These are phyloP conservation scores for Fagus crenata DNA, from an alignment of 306 rosid genomes.

Conservation along the genomic window DNA sequence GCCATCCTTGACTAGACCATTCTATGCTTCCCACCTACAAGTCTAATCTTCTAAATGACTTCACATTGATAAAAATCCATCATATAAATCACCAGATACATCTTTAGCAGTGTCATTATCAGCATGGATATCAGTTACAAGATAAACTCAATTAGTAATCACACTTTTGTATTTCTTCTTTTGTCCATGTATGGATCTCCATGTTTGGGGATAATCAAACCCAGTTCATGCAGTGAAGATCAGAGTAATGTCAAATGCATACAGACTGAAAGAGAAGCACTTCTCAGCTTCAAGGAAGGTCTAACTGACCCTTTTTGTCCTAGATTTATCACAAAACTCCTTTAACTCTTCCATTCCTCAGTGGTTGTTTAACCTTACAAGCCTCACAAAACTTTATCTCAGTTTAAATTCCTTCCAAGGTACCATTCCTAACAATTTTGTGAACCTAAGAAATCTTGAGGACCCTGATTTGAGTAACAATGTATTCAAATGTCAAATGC, in stretches of 20 bases:
- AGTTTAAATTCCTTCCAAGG: slow-evolving; percentile 19
- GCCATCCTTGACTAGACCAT: too few species aligned
- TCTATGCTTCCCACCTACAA: too few species aligned
- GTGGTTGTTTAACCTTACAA: slow-evolving; percentile 22
- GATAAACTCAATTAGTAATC: too few species aligned
- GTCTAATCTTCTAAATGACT: too few species aligned
- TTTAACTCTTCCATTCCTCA: slow-evolving; percentile 11
- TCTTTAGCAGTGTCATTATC: too few species aligned
- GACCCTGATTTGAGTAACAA: slow-evolving; percentile 13
- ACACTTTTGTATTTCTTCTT: too few species aligned
- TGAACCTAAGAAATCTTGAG: slow-evolving; percentile 8
- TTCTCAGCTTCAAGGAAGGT: slow-evolving; percentile 6
- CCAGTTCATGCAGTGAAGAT: too few species aligned
- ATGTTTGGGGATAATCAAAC: too few species aligned
- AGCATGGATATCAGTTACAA: too few species aligned
- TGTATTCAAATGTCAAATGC: slow-evolving; percentile 7
- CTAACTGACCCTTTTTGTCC: slow-evolving; percentile 13
- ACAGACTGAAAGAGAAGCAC: neutral
- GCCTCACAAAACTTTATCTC: slow-evolving; percentile 19
- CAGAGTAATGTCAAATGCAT: neutral
- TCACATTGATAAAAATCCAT: too few species aligned
- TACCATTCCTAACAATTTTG: slow-evolving; percentile 15
- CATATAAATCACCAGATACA: too few species aligned
- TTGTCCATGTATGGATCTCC: too few species aligned
- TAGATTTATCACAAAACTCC: slow-evolving; percentile 20